Percentiles rank a stretch among this genome's conserved stretches.
Evolutionary conservation across 345 rosid genomes (phyloP).

Genomic region (Populus nigra): DNA sequence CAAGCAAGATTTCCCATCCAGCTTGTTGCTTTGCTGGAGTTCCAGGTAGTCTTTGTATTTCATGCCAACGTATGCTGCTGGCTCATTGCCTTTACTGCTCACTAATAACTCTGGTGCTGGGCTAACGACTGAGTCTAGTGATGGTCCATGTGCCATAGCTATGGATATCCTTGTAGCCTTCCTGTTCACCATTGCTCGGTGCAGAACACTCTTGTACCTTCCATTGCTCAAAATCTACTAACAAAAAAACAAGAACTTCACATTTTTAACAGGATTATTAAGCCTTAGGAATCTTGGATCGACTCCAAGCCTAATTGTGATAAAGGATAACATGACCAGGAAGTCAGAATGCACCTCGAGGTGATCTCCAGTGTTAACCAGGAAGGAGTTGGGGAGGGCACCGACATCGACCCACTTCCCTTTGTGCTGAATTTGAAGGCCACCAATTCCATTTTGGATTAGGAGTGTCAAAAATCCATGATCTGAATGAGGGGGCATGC

Average conservation of each 20-base stretch:
- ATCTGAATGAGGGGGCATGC: constrained; percentile 55
- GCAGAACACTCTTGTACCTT: constrained; percentile 51
- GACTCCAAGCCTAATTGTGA: too few species aligned
- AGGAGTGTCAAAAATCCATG: constrained; percentile 55
- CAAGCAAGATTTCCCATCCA: constrained; percentile 37
- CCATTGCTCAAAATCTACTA: constrained; percentile 52
- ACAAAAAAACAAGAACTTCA: neutral
- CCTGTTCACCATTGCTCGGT: constrained; percentile 46
- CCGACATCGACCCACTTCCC: constrained; percentile 49
- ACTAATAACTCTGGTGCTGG: constrained; percentile 32
- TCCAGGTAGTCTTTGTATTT: constrained; percentile 36
- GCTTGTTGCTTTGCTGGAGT: constrained; percentile 36
- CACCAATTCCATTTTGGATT: constrained; percentile 37
- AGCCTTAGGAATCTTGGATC: neutral
- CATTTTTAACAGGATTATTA: neutral
- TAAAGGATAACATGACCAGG: too few species aligned
- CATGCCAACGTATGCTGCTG: constrained; percentile 32
- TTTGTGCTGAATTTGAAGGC: constrained; percentile 47
- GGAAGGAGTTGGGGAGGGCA: constrained; percentile 36
- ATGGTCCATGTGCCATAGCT: constrained; percentile 38
- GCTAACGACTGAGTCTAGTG: constrained; percentile 36
- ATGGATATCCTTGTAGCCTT: constrained; percentile 36
- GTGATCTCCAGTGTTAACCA: constrained; percentile 53
- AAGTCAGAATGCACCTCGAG: constrained; percentile 37
- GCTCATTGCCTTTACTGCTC: constrained; percentile 6